Evolutionary conservation across 345 rosid species (phyloP), one percentile per base, ranked within the genome.

Genomic region (Xanthoceras sorbifolium): DNA sequence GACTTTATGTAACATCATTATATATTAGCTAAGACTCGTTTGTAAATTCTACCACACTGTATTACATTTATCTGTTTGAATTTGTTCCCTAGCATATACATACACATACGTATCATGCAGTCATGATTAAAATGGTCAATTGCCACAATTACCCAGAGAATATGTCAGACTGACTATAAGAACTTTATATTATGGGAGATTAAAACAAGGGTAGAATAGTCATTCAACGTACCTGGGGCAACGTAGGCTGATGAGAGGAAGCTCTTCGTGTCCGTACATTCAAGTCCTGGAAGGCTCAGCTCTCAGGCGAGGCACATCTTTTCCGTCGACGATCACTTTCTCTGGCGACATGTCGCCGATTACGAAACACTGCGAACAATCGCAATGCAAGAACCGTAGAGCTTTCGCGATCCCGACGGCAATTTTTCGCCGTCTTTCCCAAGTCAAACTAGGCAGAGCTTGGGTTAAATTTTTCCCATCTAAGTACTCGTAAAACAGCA

Each of bases 351-450:
- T 36, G 74, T 83, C 79, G 0, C 94, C 89, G 3, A 79, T 81
- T 1, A 80, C 1, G 70, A 81, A 36, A 44, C 54, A 31, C 10
- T 83, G 84, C 0, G 90, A 80, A 64, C 87, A 83, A 69, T 64
- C 52, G 23, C 76, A 77, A 73, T 94, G 98, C 77, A 91, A 77
- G 82, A 86, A 93, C 71, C 75, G 62, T 15, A 93, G 86, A 44
- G 97, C 92, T 83, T 88, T 85, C 0, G 91, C 91, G 0, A 90
- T 74, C 52, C 98, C 92, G 1, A 77, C 66, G 17, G 93, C 92
- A 36, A 94, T 82, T 71, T 78, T 91, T 76, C 74, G 80, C 10
- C 97, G 78, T 46, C 84, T 79, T 42, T 87, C 93, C 97, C 97
- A 94, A 69, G 86, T 81, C 64, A 94, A 80, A 68, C 71, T 81